A percentile compares a stretch with the other conserved stretches of the same genome.
Conservation (phyloP, 305 asterid genomes). For the Fraxinus albicans region DNA sequence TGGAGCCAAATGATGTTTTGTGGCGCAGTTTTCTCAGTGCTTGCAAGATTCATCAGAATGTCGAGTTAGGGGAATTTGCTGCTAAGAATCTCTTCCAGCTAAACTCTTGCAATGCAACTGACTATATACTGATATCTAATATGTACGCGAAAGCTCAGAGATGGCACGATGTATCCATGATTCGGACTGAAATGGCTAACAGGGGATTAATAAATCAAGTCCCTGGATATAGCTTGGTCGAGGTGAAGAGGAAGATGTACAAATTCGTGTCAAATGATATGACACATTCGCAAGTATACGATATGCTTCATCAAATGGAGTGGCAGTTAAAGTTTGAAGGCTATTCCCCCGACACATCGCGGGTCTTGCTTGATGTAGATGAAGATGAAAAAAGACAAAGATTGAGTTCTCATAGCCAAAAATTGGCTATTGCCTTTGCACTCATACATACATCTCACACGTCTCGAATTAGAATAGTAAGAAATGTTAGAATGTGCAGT, state of each 20-base stretch:
- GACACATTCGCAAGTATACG: slow-evolving; percentile 45
- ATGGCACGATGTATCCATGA: slow-evolving; percentile 52
- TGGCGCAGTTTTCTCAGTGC: slow-evolving; percentile 77
- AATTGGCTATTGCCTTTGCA: slow-evolving; percentile 77
- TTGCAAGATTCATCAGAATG: slow-evolving; percentile 53
- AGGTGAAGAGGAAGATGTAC: slow-evolving; percentile 46
- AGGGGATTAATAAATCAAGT: slow-evolving; percentile 35
- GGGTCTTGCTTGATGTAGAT: slow-evolving; percentile 50
- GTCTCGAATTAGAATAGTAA: slow-evolving; percentile 55
- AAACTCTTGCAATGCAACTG: slow-evolving; percentile 51
- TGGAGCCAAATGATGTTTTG: slow-evolving; percentile 59
- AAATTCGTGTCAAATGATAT: slow-evolving; percentile 63
- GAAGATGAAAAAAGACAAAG: slow-evolving; percentile 71
- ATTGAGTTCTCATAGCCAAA: slow-evolving; percentile 66
- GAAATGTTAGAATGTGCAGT: slow-evolving; percentile 82
- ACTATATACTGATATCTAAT: slow-evolving; percentile 57
- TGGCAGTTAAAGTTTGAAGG: slow-evolving; percentile 90
- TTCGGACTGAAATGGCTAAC: slow-evolving; percentile 45
- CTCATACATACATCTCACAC: slow-evolving; percentile 45
- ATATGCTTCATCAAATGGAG: slow-evolving; percentile 86
- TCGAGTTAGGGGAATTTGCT: slow-evolving; percentile 58
- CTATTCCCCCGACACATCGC: slow-evolving; percentile 61
- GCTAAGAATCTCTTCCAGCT: slow-evolving; percentile 38
- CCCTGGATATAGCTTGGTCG: slow-evolving; percentile 61
- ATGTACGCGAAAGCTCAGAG: slow-evolving; percentile 57